Percentiles rank a stretch among this genome's conserved stretches.
These are phyloP conservation scores for Wickerhamomyces subpelliculosus DNA, from an alignment of 805 yeast genomes.

Conservation along the genomic window DNA sequence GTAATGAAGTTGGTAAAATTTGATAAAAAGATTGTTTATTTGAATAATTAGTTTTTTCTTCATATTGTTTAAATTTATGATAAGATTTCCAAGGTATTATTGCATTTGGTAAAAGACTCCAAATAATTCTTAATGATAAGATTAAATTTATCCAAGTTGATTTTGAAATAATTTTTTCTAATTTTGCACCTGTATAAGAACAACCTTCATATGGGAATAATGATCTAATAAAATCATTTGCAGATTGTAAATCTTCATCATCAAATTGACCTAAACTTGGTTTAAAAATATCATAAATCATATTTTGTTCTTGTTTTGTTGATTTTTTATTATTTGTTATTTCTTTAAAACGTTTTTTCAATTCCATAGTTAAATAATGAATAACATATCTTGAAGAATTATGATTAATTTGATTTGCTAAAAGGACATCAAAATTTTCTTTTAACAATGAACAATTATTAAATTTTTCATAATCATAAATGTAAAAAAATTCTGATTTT, in stretches of 20 bases:
- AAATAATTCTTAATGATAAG: constrained; percentile 24
- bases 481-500: constrained; percentile 24
- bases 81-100: constrained; percentile 30
- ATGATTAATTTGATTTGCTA: constrained; percentile 20
- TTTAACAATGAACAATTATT: constrained; percentile 20
- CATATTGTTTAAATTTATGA: constrained; percentile 21
- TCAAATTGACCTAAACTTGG: constrained; percentile 28
- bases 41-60: constrained; percentile 15
- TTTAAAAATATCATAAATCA: constrained; percentile 26
- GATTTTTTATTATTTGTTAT: constrained; percentile 8
- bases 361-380: constrained; percentile 25
- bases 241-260: constrained; percentile 22
- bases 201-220: constrained; percentile 33
- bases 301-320: constrained; percentile 10
- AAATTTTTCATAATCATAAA: constrained; percentile 26
- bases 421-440: constrained; percentile 17
- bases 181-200: constrained; percentile 24
- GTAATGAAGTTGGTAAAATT: constrained; percentile 25
- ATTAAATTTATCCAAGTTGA: constrained; percentile 22
- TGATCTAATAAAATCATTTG: constrained; percentile 20
- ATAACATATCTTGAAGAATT: constrained; percentile 28
- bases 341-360: constrained; percentile 20
- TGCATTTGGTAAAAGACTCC: constrained; percentile 28
- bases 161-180: constrained; percentile 18
- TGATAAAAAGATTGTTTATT: constrained; percentile 26